Percentiles rank a stretch among this genome's conserved stretches.
phyloP scores from a whole-genome alignment of 805 yeast species.

The Candida silvatica region DNA sequence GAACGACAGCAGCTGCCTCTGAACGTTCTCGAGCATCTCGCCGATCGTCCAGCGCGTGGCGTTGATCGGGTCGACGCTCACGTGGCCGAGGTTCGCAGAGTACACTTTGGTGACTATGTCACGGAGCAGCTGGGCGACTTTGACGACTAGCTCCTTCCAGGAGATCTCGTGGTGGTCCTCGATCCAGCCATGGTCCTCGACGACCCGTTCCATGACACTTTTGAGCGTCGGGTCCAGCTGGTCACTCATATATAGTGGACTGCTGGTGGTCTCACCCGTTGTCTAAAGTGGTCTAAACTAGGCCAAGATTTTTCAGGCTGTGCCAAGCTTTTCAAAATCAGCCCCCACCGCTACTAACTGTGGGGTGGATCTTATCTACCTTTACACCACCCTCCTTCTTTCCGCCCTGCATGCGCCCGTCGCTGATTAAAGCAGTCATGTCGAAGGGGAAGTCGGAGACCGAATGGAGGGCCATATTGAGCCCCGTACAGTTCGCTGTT shows the following conservation, averaged over 20 bases:
- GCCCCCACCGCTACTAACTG: not conserved
- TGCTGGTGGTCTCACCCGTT: too few relatives aligned
- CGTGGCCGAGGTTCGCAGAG: not conserved
- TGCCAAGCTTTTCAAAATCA: not conserved
- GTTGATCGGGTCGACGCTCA: not conserved
- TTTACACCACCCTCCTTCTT: not conserved
- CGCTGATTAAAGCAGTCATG: not conserved
- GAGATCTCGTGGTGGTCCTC: not conserved
- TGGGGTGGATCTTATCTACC: not conserved
- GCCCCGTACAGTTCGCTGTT: constrained; percentile 72
- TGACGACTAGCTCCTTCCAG: not conserved
- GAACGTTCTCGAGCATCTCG: not conserved
- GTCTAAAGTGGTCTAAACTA: too few relatives aligned
- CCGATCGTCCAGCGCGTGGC: not conserved
- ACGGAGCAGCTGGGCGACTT: not conserved
- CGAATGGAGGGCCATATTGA: constrained; percentile 76
- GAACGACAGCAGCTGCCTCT: constrained; percentile 5
- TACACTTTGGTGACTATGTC: not conserved
- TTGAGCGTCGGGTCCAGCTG: not conserved
- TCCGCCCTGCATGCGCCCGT: not conserved
- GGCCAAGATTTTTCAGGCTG: not conserved
- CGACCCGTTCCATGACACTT: not conserved
- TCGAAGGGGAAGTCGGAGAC: constrained; percentile 25
- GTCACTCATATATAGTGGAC: too few relatives aligned
- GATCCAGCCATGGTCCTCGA: not conserved